Conservation (phyloP, 306 rosid species). For the Lathyrus sativus region DNA sequence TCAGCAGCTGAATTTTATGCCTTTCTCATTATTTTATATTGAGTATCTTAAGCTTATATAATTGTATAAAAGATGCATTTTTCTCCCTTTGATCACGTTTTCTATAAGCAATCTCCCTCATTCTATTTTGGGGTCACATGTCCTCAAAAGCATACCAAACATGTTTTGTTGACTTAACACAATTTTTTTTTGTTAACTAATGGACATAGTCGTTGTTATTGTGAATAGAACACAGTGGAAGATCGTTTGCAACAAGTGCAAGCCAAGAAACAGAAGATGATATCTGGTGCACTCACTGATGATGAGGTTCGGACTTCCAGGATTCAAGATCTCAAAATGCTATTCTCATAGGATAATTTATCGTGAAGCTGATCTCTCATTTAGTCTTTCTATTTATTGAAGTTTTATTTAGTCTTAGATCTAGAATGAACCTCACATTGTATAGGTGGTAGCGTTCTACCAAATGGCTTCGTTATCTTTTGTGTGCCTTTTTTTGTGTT, state of each 20-base stretch:
- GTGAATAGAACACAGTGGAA: conserved; percentile 66
- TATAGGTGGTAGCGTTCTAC: conserved; percentile 23
- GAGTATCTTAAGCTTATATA: not conserved
- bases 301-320: conserved; percentile 74
- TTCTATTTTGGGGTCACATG: conserved; percentile 27
- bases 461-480: conserved; percentile 22
- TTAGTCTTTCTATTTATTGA: not conserved
- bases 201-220: not conserved
- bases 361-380: conserved; percentile 1
- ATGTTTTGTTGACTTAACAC: not conserved
- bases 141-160: not conserved
- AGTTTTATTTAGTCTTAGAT: conserved; percentile 22
- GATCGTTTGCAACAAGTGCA: conserved; percentile 77
- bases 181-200: too few relatives aligned
- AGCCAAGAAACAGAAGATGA: conserved; percentile 73
- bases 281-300: conserved; percentile 76
- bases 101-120: not conserved
- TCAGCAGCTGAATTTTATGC: conserved; percentile 1
- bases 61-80: not conserved
- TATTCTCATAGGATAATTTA: conserved; percentile 53
- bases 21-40: not conserved
- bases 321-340: conserved; percentile 80
- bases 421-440: conserved; percentile 20
- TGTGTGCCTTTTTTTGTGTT: not conserved
- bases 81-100: conserved; percentile 37